Base-by-base conservation (phyloP, 2,329 filamentous ascomycete species). In the Lachnellula arida region DNA sequence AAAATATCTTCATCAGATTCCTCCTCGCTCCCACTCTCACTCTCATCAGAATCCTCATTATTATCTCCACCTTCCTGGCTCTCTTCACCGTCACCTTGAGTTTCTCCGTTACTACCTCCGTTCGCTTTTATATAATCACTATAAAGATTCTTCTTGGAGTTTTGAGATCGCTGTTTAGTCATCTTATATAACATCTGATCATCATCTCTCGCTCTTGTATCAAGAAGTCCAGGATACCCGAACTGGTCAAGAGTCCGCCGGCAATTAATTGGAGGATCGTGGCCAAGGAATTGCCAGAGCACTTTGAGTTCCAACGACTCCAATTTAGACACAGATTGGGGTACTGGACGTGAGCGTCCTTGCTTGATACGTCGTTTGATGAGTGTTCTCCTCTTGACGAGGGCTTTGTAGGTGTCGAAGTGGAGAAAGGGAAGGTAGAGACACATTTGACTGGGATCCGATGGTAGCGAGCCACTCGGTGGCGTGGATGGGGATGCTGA, bases 171-270 rank as follows among this genome's bases (percentile, higher is more conserved):
- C 37, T 56, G 40, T 34, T 56, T 51, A 11, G 54, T 56, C 54
- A 51, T 56, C 35, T 52, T 56, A 25, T 56, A 56, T 15, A 56
- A 43, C 49, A 56, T 56, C 44, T 52, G 50, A 42, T 57, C 46
- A 9, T 54, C 47, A 46, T 57, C 51, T 51, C 55, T 40, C 11
- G 50, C 51, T 5, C 47, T 51, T 12, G 47, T 52, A 42, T 57
- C 51, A 32, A 54, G 48, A 25, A 59, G 54, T 35, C 55, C 49
- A 34, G 57, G 57, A 40, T 53, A 59, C 3, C 48, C 55, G 19
- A 52, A 59, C 34, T 59, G 57, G 52, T 59, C 51, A 6, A 57
- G 50, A 25, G 55, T 59, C 11, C 57, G 39, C 14, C 54, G 28
- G 22, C 17, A 53, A 43, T 59, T 57, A 14, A 59, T 47, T 8